phyloP scores from a whole-genome alignment of 345 rosid genomes.

The Trapa bicornis region DNA sequence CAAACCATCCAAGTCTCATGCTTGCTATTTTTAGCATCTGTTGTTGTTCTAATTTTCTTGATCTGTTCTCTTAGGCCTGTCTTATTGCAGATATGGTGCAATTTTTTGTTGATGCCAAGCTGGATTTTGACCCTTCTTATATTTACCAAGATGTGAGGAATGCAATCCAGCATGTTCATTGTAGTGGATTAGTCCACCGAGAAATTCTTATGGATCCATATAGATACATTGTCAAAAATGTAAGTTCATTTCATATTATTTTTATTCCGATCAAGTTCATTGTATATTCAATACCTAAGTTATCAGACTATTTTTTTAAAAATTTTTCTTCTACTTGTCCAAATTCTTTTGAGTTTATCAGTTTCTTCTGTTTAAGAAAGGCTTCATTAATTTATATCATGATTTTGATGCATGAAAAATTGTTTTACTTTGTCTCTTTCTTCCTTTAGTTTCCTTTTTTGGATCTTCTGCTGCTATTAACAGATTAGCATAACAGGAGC shows the following conservation, averaged over 20 bases:
- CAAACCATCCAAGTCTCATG: neutral
- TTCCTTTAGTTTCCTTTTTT: neutral
- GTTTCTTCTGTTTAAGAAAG: neutral
- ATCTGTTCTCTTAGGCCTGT: slow-evolving; percentile 46
- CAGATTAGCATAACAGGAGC: slow-evolving; percentile 34
- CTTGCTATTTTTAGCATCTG: neutral
- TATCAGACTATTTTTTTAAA: neutral
- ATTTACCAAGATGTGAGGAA: slow-evolving; percentile 83
- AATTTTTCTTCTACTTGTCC: neutral
- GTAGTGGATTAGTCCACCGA: slow-evolving; percentile 82
- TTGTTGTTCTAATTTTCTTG: neutral
- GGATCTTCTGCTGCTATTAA: slow-evolving; percentile 6
- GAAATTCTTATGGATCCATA: slow-evolving; percentile 79
- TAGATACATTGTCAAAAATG: slow-evolving; percentile 76
- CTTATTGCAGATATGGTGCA: slow-evolving; percentile 94
- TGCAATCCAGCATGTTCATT: slow-evolving; percentile 93
- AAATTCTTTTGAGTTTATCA: neutral
- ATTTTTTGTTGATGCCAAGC: slow-evolving; percentile 77
- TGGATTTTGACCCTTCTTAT: slow-evolving; percentile 89
- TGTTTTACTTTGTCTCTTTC: neutral
- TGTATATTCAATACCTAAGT: slow-evolving; percentile 1
- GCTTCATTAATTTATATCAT: slow-evolving; percentile 1
- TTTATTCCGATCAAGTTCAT: slow-evolving; percentile 9
- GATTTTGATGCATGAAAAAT: neutral
- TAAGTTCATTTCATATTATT: slow-evolving; percentile 14